Evolutionary conservation across 2,329 filamentous ascomycete species (phyloP).

Genomic region (Pyrenophora seminiperda): DNA sequence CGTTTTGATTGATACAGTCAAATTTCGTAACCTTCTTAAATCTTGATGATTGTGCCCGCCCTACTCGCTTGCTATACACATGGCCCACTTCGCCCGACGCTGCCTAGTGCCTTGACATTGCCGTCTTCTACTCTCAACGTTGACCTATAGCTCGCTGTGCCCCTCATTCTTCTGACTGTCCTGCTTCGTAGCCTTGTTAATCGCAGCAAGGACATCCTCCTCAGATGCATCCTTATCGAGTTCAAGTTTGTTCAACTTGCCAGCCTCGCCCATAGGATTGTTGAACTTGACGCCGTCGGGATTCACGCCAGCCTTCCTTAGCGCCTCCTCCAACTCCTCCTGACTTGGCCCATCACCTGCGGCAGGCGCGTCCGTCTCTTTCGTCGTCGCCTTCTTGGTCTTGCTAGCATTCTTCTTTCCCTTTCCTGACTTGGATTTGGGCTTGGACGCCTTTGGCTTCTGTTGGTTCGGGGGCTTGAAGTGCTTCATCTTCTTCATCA

Average conservation of each 20-base stretch:
- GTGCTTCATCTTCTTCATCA: conserved; percentile 62
- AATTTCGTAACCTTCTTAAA: no score
- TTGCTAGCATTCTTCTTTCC: conserved; percentile 13
- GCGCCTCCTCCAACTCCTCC: conserved; percentile 38
- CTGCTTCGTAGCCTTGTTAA: conserved; percentile 46
- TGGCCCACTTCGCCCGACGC: no score
- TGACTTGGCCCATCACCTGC: conserved; percentile 34
- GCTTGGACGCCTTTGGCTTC: conserved; percentile 42
- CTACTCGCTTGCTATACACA: no score
- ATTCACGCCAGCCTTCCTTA: conserved; percentile 41
- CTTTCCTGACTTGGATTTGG: conserved; percentile 29
- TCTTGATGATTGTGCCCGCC: no score
- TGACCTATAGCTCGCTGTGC: conserved; percentile 24
- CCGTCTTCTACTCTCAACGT: neutral
- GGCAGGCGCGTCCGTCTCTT: conserved; percentile 30
- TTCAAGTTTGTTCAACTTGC: conserved; percentile 32
- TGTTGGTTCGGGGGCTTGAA: conserved; percentile 50
- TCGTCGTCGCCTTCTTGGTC: conserved; percentile 30
- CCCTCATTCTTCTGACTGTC: conserved; percentile 13
- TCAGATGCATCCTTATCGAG: conserved; percentile 39
- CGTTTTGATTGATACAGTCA: no score
- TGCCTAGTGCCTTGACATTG: no score
- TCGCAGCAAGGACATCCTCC: conserved; percentile 55
- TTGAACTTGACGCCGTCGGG: conserved; percentile 32
- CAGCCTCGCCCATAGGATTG: conserved; percentile 24